Base-by-base conservation (phyloP, 345 rosid species). In the Anastatica hierochuntica region DNA sequence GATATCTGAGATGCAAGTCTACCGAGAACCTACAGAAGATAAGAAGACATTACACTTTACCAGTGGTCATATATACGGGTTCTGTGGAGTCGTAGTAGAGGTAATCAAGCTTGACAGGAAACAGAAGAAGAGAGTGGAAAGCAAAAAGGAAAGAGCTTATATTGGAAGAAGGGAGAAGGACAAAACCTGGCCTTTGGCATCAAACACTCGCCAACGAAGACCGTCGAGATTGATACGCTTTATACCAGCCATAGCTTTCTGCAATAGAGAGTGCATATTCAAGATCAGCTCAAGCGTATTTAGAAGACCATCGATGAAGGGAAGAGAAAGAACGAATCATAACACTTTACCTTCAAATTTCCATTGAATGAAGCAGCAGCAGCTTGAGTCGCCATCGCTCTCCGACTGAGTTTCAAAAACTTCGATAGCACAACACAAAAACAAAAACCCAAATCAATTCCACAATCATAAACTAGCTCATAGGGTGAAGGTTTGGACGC, bases 141-240 rank as follows among this genome's bases (percentile, higher is more conserved):
- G 29, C 13, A 2, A 58, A 47, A 24, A 24, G 27, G n/a, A n/a
- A n/a, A n/a, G n/a, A n/a, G n/a, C n/a, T n/a, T n/a, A n/a, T n/a
- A n/a, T n/a, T n/a, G n/a, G n/a, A n/a, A n/a, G n/a, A n/a, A n/a
- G n/a, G n/a, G n/a, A n/a, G n/a, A n/a, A n/a, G n/a, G n/a, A n/a
- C n/a, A n/a, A 29, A 67, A 92, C 99, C 90, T 94, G 94, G 76
- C 89, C 99, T 71, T 79, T 85, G 39, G 99, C 99, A 83, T 94
- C 99, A 60, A 94, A 94, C 8, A 94, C 95, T 63, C 79, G 76
- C 99, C 99, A 94, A 4, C 95, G 72, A 49, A 94, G 76, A 53
- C 99, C 99, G 47, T 94, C 99, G 24, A 94, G 76, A 71, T 85
- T 72, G 60, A 88, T 94, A 51, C 95, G 83, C 74, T 75, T 80